Evolutionary conservation across 139 green algal genomes (phyloP).

Genomic region (Auxenochlorella protothecoides): DNA sequence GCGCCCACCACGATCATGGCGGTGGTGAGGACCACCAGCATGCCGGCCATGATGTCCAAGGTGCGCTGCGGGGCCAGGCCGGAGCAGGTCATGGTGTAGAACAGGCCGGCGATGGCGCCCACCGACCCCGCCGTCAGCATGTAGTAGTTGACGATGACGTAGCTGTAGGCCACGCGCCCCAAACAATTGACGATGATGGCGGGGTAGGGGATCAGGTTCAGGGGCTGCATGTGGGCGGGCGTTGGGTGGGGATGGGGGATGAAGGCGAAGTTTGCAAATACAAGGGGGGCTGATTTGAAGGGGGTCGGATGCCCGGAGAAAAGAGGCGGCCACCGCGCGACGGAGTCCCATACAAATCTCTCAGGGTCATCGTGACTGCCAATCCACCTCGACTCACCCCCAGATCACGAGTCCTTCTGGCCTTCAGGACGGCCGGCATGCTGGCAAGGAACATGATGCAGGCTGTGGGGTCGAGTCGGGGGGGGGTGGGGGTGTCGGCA

Average conservation of each 20-base stretch:
- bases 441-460: no score
- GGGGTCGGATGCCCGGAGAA: no score
- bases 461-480: no score
- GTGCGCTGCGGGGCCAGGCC: slow-evolving; percentile 35
- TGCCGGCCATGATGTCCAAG: slow-evolving; percentile 25
- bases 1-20: slow-evolving; percentile 28
- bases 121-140: slow-evolving; percentile 32
- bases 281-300: no score
- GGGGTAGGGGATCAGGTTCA: slow-evolving; percentile 55
- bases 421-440: no score
- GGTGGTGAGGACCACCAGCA: slow-evolving; percentile 31
- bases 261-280: neutral
- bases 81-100: slow-evolving; percentile 37
- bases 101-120: slow-evolving; percentile 27
- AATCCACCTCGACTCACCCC: no score
- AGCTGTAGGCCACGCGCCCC: slow-evolving; percentile 43
- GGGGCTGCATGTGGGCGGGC: slow-evolving; percentile 24
- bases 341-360: no score
- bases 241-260: no score
- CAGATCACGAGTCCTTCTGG: no score
- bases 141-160: slow-evolving; percentile 25
- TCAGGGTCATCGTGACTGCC: no score
- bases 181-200: slow-evolving; percentile 41
- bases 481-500: no score
- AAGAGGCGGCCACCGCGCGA: no score